phyloP scores from a whole-genome alignment of 2,329 filamentous ascomycete species.

The Neonectria magnoliae region DNA sequence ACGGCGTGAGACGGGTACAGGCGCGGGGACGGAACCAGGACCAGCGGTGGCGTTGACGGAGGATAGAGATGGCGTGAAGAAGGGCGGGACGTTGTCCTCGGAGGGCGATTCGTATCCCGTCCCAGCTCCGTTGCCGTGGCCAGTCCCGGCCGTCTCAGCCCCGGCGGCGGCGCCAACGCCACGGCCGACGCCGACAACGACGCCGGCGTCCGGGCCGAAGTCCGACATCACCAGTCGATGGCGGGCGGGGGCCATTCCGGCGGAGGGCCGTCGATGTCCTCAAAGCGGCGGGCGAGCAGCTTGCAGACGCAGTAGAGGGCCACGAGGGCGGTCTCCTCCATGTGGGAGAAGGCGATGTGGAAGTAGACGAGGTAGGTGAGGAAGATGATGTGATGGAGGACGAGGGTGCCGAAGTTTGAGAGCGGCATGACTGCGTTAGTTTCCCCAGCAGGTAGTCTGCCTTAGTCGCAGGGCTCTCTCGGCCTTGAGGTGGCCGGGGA shows the following conservation, averaged over 20 bases:
- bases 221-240: slow-evolving; percentile 42
- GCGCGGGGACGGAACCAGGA: slow-evolving; percentile 2
- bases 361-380: slow-evolving; percentile 64
- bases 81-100: slow-evolving; percentile 46
- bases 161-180: slow-evolving; percentile 18
- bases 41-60: background rate
- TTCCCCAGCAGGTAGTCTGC: background rate
- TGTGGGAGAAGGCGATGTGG: slow-evolving; percentile 59
- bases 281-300: slow-evolving; percentile 58
- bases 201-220: slow-evolving; percentile 20
- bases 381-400: slow-evolving; percentile 63
- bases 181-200: slow-evolving; percentile 4
- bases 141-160: background rate
- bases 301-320: slow-evolving; percentile 60
- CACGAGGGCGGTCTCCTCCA: slow-evolving; percentile 58
- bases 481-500: slow-evolving; percentile 8
- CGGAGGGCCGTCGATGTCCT: slow-evolving; percentile 54
- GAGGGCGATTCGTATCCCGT: slow-evolving; percentile 52
- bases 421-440: slow-evolving; percentile 55
- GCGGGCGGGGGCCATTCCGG: slow-evolving; percentile 49
- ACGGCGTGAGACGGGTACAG: background rate
- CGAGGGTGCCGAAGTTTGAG: slow-evolving; percentile 61
- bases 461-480: background rate
- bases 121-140: slow-evolving; percentile 8
- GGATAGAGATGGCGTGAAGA: slow-evolving; percentile 36